phyloP scores from a whole-genome alignment of 148 eudicot genomes.

The Persicaria tinctoria region DNA sequence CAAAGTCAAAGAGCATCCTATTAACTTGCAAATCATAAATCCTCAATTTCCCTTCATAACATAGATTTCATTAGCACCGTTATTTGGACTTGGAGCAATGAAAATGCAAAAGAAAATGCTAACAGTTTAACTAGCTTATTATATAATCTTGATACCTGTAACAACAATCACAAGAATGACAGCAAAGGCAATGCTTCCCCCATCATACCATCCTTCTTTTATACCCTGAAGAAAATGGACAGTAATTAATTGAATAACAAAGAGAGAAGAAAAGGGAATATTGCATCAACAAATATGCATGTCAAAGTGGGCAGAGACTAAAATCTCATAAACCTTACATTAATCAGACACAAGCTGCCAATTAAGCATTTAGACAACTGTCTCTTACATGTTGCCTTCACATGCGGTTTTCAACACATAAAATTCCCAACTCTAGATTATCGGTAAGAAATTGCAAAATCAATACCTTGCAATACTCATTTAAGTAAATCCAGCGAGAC shows the following conservation, averaged over 20 bases:
- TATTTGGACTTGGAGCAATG: neutral
- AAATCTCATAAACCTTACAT: neutral
- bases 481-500: neutral
- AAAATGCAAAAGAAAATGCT: neutral
- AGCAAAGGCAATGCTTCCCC: conserved; percentile 44
- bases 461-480: neutral
- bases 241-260: neutral
- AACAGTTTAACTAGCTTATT: neutral
- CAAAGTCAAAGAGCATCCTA: neutral
- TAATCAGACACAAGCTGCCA: neutral
- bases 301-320: neutral
- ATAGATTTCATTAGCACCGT: neutral
- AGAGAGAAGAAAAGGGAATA: neutral
- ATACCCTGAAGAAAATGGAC: conserved; percentile 24
- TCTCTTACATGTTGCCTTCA: neutral
- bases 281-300: neutral
- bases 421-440: neutral
- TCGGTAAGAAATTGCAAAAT: neutral
- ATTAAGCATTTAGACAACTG: no score
- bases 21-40: neutral
- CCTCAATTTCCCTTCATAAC: neutral
- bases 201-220: conserved; percentile 51
- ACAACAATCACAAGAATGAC: conserved; percentile 37
- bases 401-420: neutral
- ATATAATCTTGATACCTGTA: conserved; percentile 51